These are phyloP conservation scores for Lichtheimia ramosa DNA, from an alignment of 371 early-diverging fungal species.

Conservation along the genomic window DNA sequence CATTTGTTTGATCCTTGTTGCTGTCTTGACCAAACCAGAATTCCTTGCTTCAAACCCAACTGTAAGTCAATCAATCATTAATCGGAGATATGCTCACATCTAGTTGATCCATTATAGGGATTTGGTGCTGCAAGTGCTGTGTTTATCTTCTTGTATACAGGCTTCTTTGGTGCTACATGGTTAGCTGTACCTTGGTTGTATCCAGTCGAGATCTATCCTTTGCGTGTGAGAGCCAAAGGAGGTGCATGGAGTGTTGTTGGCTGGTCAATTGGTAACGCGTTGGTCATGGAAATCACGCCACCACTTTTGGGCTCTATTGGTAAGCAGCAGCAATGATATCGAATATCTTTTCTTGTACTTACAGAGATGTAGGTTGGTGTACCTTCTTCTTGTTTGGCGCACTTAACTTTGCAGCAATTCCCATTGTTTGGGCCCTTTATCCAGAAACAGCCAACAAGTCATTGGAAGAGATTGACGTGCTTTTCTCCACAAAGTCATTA, in stretches of 20 bases:
- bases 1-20: constrained; percentile 32
- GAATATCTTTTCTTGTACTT: no score
- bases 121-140: constrained; percentile 37
- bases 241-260: constrained; percentile 48
- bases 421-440: constrained; percentile 32
- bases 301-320: constrained; percentile 38
- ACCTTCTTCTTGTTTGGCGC: constrained; percentile 43
- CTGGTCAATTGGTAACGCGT: constrained; percentile 44
- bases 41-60: constrained; percentile 25
- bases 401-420: constrained; percentile 40
- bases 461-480: constrained; percentile 39
- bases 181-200: constrained; percentile 40
- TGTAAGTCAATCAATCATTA: background rate
- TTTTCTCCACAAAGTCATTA: constrained; percentile 37
- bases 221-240: constrained; percentile 40
- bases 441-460: constrained; percentile 42
- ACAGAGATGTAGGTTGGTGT: constrained; percentile 14
- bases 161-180: constrained; percentile 45
- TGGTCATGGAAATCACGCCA: constrained; percentile 44
- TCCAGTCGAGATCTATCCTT: constrained; percentile 41
- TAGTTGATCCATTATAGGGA: constrained; percentile 2
- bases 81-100: constrained; percentile 30
- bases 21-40: constrained; percentile 36
- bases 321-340: no score
- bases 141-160: constrained; percentile 37